phyloP scores from a whole-genome alignment of 176 grass and related monocot genomes.

The Zizania latifolia region DNA sequence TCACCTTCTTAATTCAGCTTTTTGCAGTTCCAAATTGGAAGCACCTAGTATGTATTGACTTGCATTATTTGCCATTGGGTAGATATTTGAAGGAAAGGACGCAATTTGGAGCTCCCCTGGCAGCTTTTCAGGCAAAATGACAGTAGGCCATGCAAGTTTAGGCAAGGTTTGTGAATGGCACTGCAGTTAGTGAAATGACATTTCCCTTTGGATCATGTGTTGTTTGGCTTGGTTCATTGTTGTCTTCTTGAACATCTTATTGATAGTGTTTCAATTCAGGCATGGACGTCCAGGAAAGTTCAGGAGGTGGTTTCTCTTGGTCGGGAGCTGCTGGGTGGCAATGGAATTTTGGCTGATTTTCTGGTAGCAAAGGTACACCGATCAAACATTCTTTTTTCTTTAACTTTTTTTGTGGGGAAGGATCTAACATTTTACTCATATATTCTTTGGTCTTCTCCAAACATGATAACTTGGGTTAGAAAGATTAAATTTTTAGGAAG shows the following conservation, averaged over 20 bases:
- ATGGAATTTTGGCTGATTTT: slow-evolving; percentile 94
- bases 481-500: not conserved
- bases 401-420: no score
- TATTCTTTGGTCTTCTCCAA: not conserved
- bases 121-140: slow-evolving; percentile 91
- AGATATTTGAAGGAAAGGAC: slow-evolving; percentile 92
- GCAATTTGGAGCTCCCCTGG: slow-evolving; percentile 82
- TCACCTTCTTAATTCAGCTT: not conserved
- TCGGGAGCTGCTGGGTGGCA: slow-evolving; percentile 84
- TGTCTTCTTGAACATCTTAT: not conserved
- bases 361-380: slow-evolving; percentile 74
- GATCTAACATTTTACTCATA: no score
- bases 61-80: not conserved
- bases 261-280: no score
- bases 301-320: no score
- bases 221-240: not conserved
- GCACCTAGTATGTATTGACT: not conserved
- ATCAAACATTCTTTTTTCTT: not conserved
- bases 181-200: not conserved
- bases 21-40: not conserved
- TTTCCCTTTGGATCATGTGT: not conserved
- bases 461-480: not conserved
- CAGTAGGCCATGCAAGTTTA: slow-evolving; percentile 70
- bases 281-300: no score
- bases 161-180: slow-evolving; percentile 54